phyloP scores from a whole-genome alignment of 2,329 filamentous ascomycete species.

The Ceratocystis eucalypticola region DNA sequence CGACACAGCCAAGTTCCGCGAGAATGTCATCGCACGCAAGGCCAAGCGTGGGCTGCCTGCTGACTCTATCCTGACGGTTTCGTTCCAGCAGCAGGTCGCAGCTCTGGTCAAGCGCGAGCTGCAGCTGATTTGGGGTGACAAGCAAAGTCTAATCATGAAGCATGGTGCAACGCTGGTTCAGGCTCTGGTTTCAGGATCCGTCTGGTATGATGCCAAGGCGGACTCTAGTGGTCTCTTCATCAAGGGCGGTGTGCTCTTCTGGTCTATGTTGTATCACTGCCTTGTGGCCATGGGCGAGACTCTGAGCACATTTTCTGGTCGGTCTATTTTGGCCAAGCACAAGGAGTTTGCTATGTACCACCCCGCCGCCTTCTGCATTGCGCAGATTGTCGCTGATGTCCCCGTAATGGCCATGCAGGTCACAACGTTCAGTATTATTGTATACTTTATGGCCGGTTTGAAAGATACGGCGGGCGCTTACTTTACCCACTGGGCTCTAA shows the following conservation, averaged over 20 bases:
- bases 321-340: constrained; percentile 46
- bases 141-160: constrained; percentile 49
- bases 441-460: constrained; percentile 53
- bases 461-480: constrained; percentile 38
- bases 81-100: constrained; percentile 41
- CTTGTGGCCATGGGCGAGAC: constrained; percentile 54
- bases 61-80: constrained; percentile 42
- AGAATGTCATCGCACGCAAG: constrained; percentile 41
- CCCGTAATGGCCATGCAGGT: constrained; percentile 46
- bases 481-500: constrained; percentile 47
- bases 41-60: constrained; percentile 36
- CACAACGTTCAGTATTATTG: constrained; percentile 40
- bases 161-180: constrained; percentile 44
- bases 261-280: constrained; percentile 48
- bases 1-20: constrained; percentile 40
- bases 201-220: constrained; percentile 51
- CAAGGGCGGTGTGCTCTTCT: constrained; percentile 51
- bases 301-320: constrained; percentile 45
- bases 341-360: constrained; percentile 41
- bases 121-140: constrained; percentile 52
- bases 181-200: constrained; percentile 49
- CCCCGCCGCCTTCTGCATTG: constrained; percentile 45
- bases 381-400: constrained; percentile 41
- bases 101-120: constrained; percentile 47
- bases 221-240: constrained; percentile 48